Percentiles rank a stretch among this genome's conserved stretches.
These are phyloP conservation scores for Berberis vulgaris DNA, from an alignment of 164 flowering plant genomes.

Conservation along the genomic window DNA sequence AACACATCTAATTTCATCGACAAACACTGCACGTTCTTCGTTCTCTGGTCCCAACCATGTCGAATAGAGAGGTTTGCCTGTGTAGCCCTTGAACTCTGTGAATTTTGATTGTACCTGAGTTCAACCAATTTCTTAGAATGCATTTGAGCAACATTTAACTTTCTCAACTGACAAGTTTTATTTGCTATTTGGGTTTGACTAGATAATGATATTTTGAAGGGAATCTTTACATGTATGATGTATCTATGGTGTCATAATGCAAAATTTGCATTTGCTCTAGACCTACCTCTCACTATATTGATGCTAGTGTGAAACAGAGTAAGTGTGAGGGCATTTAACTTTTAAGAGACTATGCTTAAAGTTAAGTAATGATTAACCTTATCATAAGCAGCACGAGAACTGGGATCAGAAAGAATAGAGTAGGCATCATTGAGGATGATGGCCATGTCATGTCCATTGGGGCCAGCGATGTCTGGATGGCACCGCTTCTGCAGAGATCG, in stretches of 20 bases:
- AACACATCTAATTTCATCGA: conserved; percentile 84
- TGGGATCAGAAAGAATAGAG: conserved; percentile 67
- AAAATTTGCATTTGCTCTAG: too few species aligned
- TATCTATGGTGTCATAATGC: too few species aligned
- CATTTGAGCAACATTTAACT: too few species aligned
- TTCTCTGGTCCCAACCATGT: conserved; percentile 68
- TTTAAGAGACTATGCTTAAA: background rate
- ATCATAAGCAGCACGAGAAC: conserved; percentile 58
- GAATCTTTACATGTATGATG: background rate
- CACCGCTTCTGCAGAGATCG: conserved; percentile 78
- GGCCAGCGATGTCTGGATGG: conserved; percentile 91
- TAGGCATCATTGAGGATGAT: conserved; percentile 84
- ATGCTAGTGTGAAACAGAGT: background rate
- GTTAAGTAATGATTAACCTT: conserved; percentile 29
- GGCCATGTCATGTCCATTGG: conserved; percentile 88
- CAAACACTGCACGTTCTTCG: conserved; percentile 81
- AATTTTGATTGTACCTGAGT: conserved; percentile 63
- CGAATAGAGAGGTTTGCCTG: conserved; percentile 79
- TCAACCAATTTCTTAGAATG: too few species aligned
- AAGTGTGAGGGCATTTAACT: background rate
- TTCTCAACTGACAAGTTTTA: background rate
- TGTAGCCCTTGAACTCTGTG: conserved; percentile 54
- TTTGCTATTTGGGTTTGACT: too few species aligned
- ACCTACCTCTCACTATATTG: too few species aligned
- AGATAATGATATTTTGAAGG: background rate